Base-by-base conservation (phyloP, 2,329 filamentous ascomycete species). In the Didymella lethalis region DNA sequence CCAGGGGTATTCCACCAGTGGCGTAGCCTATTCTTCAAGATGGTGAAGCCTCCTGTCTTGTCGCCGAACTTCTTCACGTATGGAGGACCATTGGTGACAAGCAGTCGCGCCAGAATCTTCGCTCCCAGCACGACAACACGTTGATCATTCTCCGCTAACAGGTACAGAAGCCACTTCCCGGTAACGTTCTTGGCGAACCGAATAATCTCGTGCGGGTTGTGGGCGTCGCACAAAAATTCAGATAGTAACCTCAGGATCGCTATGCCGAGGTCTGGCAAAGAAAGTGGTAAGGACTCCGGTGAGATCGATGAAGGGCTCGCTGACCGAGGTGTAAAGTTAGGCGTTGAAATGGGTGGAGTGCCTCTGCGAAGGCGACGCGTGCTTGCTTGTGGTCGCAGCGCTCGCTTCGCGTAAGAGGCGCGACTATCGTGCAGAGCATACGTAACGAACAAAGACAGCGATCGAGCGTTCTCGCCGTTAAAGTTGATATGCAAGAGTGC, bases 111-210 rank as follows among this genome's bases (percentile, higher is more conserved):
- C 25, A 99, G 81, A 51, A 99, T 94, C 70, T 90, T 93, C 65
- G 88, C 86, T 14, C 91, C 92, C 50, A 93, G 85, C 14, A 93
- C 83, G 11, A 97, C 90, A 23, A 96, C 89, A 65, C 93, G 90
- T 6, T 91, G 84, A 59, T 98, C 91, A 61, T 91, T 87, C 73
- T 97, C 93, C 7, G 92, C 92, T 49, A 98, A 84, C 14, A 99
- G 85, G 76, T 97, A 96, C 14, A 99, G 81, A 14, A 97, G 85
- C 93, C 93, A 97, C 89, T 97, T 97, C 68, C 96, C 97, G 23
- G 94, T 97, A 8, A 99, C 94, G 1, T 94, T 96, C 71, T 90
- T 91, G 5, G 93, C 92, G 81, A 99, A 98, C 68, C 93, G 95
- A 71, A 89, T 87, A 55, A 97, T 90, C 61, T 90, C 88, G 14